These are phyloP conservation scores for Pharnaceum exiguum DNA, from an alignment of 148 eudicot genomes.

Conservation along the genomic window DNA sequence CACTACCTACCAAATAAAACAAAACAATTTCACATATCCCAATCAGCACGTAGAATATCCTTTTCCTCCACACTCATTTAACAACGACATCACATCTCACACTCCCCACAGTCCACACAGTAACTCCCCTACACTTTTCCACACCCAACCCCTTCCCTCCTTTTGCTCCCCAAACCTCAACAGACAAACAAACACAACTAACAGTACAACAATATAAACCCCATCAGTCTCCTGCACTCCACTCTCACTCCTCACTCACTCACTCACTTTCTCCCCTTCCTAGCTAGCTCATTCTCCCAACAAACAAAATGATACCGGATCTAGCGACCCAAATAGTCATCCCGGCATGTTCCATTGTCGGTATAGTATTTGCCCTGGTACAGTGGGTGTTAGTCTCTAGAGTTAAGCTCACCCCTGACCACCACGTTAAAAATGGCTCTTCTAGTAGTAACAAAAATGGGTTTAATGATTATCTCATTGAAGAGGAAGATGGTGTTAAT, in stretches of 20 bases:
- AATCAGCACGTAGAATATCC: conserved; percentile 14
- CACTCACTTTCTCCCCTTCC: background rate
- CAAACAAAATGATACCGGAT: conserved; percentile 43
- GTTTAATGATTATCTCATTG: conserved; percentile 45
- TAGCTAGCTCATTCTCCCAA: background rate
- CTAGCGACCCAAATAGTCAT: conserved; percentile 59
- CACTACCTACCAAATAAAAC: background rate
- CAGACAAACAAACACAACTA: background rate
- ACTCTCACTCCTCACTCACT: background rate
- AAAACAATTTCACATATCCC: background rate
- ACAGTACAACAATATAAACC: background rate
- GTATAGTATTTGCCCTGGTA: conserved; percentile 54
- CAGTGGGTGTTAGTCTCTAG: conserved; percentile 61
- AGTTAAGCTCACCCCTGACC: conserved; percentile 47
- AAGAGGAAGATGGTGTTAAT: conserved; percentile 66
- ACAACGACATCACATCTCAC: conserved; percentile 11
- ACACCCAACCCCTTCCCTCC: background rate
- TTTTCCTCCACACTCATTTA: conserved; percentile 13
- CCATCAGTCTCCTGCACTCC: background rate
- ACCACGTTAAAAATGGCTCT: conserved; percentile 23
- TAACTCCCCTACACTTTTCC: background rate
- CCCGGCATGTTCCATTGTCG: conserved; percentile 68
- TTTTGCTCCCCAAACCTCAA: too few relatives aligned
- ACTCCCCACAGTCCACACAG: background rate
- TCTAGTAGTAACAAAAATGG: conserved; percentile 46